These are phyloP conservation scores for Gracilaria gracilis DNA, from an alignment of 23 red algal species.

Conservation along the genomic window DNA sequence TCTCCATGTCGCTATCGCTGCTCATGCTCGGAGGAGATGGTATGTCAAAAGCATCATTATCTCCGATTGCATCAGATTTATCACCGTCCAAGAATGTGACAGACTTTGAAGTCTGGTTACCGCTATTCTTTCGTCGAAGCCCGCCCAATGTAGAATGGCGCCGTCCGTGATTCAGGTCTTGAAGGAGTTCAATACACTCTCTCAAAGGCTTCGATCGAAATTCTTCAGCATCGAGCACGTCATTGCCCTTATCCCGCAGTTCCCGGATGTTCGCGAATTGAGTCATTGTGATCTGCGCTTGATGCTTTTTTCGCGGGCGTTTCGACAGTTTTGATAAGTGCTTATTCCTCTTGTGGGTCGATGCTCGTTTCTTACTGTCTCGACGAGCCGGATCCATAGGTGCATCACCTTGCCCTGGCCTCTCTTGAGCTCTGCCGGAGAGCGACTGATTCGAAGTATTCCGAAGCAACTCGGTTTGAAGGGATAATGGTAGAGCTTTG, in stretches of 20 bases:
- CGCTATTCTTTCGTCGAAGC: not conserved
- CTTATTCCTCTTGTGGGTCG: not conserved
- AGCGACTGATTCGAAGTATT: not conserved
- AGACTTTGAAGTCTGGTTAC: not conserved
- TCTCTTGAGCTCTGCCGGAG: not conserved
- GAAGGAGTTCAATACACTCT: slow-evolving; percentile 63
- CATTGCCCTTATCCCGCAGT: slow-evolving; percentile 46
- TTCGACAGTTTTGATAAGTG: not conserved
- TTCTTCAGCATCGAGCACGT: slow-evolving; percentile 63
- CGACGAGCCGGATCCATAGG: not conserved
- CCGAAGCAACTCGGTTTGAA: slow-evolving; percentile 3
- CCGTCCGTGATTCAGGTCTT: slow-evolving; percentile 44
- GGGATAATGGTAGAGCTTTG: slow-evolving; percentile 1
- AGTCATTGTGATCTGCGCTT: slow-evolving; percentile 68
- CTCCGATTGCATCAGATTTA: not conserved
- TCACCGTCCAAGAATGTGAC: not conserved
- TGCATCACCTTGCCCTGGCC: not conserved
- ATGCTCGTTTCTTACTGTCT: not conserved
- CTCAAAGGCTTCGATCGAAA: slow-evolving; percentile 43
- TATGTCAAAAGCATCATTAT: slow-evolving; percentile 38
- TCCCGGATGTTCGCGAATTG: slow-evolving; percentile 66
- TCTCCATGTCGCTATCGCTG: slow-evolving; percentile 36
- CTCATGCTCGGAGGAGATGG: slow-evolving; percentile 70
- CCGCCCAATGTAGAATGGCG: slow-evolving; percentile 1
- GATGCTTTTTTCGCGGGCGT: slow-evolving; percentile 21